Percentiles rank a stretch among this genome's conserved stretches.
Evolutionary conservation across 2,329 filamentous ascomycete species (phyloP).

Genomic region (Fusarium sulawesiense): DNA sequence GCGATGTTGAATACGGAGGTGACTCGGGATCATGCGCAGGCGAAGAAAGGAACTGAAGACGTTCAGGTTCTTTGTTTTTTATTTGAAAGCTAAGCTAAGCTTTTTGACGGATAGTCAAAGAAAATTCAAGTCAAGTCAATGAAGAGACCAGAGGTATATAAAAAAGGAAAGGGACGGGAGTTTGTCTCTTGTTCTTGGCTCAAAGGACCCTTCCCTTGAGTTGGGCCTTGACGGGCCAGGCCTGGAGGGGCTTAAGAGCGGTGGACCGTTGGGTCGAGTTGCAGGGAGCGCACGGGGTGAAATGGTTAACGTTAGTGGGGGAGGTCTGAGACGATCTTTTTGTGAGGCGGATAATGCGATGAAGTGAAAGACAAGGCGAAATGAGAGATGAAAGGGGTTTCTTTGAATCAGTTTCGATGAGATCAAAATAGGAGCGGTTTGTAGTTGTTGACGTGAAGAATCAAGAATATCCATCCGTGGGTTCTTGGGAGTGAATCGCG

Average conservation of each 20-base stretch:
- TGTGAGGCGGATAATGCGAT: constrained; percentile 1
- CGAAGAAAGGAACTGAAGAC: constrained; percentile 33
- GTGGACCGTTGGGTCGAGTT: constrained; percentile 49
- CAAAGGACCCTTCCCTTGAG: constrained; percentile 32
- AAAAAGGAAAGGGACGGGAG: constrained; percentile 5
- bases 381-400: not conserved
- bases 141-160: constrained; percentile 17
- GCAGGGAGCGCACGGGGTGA: constrained; percentile 41
- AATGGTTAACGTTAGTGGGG: constrained; percentile 39
- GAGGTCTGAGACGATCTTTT: constrained; percentile 28
- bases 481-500: constrained; percentile 7
- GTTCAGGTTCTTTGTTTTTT: constrained; percentile 35
- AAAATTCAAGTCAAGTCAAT: constrained; percentile 11
- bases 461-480: not conserved
- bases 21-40: constrained; percentile 36
- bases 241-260: constrained; percentile 45
- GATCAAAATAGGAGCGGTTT: not conserved
- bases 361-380: not conserved
- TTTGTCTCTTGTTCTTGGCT: constrained; percentile 34
- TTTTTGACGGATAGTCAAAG: constrained; percentile 33
- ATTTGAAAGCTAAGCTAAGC: constrained; percentile 46
- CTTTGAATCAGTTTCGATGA: not conserved
- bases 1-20: constrained; percentile 27
- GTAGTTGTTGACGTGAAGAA: constrained; percentile 2
- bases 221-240: constrained; percentile 37